These are phyloP conservation scores for Prunus fruticosa DNA, from an alignment of 306 rosid genomes.

Conservation along the genomic window DNA sequence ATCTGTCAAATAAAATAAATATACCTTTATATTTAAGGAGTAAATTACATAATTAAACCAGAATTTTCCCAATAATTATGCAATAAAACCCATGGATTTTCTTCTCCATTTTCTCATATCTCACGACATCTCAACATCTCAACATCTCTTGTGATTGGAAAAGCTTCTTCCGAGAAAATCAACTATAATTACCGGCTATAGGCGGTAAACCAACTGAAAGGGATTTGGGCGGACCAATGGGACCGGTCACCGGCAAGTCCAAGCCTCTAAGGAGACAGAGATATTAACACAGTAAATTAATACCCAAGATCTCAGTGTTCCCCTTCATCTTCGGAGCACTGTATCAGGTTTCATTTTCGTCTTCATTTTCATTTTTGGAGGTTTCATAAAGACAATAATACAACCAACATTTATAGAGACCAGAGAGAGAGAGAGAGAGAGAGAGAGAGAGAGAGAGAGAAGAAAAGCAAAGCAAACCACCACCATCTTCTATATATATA, in stretches of 20 bases:
- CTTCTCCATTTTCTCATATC: neutral
- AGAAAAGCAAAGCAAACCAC: neutral
- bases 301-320: conserved; percentile 26
- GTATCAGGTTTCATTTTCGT: neutral
- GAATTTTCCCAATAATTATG: neutral
- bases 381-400: conserved; percentile 11
- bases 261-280: conserved; percentile 16
- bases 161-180: conserved; percentile 9
- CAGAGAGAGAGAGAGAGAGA: neutral
- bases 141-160: neutral
- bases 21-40: neutral
- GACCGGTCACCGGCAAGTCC: conserved; percentile 13
- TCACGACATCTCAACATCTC: conserved; percentile 5
- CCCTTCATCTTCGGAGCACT: conserved; percentile 23
- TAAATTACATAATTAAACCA: neutral
- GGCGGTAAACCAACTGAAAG: conserved; percentile 16
- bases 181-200: conserved; percentile 15
- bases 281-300: conserved; percentile 18
- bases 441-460: no score
- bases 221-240: neutral
- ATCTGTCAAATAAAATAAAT: neutral
- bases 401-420: neutral
- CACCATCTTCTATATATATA: conserved; percentile 7
- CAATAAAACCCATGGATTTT: neutral
- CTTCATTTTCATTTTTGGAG: neutral